These are phyloP conservation scores for Macadamia tetraphylla DNA, from an alignment of 164 flowering plant genomes.

Conservation along the genomic window DNA sequence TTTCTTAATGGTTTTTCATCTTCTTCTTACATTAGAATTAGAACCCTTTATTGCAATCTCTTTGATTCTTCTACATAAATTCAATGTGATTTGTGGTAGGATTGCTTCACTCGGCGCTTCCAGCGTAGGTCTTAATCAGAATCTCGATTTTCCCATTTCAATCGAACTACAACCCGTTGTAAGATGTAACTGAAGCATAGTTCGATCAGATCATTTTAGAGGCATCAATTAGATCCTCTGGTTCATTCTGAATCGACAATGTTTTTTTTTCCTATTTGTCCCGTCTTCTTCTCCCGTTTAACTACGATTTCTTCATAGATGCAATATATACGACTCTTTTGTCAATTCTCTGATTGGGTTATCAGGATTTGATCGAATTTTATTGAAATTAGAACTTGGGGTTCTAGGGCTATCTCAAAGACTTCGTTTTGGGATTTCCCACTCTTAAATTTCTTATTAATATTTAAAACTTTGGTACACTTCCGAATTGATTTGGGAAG, in stretches of 20 bases:
- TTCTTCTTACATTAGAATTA: not conserved
- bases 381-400: not conserved
- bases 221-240: slow-evolving; percentile 63
- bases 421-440: not conserved
- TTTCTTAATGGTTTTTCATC: slow-evolving; percentile 5
- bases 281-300: too few relatives aligned
- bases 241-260: slow-evolving; percentile 25
- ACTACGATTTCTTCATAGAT: not conserved
- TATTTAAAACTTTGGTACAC: not conserved
- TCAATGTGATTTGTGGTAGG: slow-evolving; percentile 4
- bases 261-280: not conserved
- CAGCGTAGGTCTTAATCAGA: slow-evolving; percentile 22
- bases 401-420: too few relatives aligned
- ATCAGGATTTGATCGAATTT: not conserved
- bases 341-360: not conserved
- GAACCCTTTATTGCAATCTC: not conserved
- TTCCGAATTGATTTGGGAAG: not conserved
- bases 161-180: slow-evolving; percentile 42
- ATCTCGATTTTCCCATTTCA: slow-evolving; percentile 45
- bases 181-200: slow-evolving; percentile 35
- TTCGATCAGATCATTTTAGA: slow-evolving; percentile 58
- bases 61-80: not conserved
- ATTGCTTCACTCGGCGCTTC: slow-evolving; percentile 11
- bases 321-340: too few relatives aligned
- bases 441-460: not conserved